phyloP scores from a whole-genome alignment of 2,329 filamentous ascomycete genomes.

The Didymella pinodella region DNA sequence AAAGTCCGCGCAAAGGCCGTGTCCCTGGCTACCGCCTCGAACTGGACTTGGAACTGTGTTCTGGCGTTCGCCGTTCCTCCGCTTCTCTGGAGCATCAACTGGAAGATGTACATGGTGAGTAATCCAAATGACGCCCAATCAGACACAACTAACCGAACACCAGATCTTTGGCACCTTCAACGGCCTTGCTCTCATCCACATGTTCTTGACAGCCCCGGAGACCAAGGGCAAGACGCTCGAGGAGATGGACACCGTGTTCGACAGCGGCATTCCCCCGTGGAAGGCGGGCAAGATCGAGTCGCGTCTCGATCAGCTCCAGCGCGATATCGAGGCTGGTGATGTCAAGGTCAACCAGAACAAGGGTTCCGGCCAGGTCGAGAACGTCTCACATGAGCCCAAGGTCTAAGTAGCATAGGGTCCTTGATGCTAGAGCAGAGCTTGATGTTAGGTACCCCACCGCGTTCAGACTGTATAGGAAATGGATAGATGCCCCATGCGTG shows the following conservation, averaged over 20 bases:
- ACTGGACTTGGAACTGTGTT: slow-evolving; percentile 53
- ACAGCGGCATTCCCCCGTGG: slow-evolving; percentile 49
- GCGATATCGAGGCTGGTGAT: slow-evolving; percentile 50
- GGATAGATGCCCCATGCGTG: not conserved
- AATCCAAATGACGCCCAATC: not conserved
- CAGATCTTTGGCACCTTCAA: slow-evolving; percentile 51
- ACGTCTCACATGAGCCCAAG: slow-evolving; percentile 31
- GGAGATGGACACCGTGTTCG: slow-evolving; percentile 54
- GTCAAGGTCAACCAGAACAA: slow-evolving; percentile 34
- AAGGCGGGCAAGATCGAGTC: slow-evolving; percentile 39
- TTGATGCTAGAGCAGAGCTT: not conserved
- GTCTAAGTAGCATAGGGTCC: slow-evolving; percentile 1
- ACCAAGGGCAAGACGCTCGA: slow-evolving; percentile 53
- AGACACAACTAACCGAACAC: not conserved
- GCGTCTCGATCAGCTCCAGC: slow-evolving; percentile 46
- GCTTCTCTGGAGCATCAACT: slow-evolving; percentile 53
- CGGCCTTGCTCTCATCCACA: slow-evolving; percentile 49
- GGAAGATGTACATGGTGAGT: slow-evolving; percentile 53
- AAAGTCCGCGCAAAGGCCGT: slow-evolving; percentile 54
- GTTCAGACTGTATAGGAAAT: not conserved
- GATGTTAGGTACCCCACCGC: not conserved
- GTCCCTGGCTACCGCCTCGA: slow-evolving; percentile 49
- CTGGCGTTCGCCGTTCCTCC: slow-evolving; percentile 53
- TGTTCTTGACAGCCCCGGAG: slow-evolving; percentile 52
- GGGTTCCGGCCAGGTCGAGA: slow-evolving; percentile 20